These are phyloP conservation scores for Oryza rufipogon DNA, from an alignment of 176 grass and related monocot genomes.

Conservation along the genomic window DNA sequence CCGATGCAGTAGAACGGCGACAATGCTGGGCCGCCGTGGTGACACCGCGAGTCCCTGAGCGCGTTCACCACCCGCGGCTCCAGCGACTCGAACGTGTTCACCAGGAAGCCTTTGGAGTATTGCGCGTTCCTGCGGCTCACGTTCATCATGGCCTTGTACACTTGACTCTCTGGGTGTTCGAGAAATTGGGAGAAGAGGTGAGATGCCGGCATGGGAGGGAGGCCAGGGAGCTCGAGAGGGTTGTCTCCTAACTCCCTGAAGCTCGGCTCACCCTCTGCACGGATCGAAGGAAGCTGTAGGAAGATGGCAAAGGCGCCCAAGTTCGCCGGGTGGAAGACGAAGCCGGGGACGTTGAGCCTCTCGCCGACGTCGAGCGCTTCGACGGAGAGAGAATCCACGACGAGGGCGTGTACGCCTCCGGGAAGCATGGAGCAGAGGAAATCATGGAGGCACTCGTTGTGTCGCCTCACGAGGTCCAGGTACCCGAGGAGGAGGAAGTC, in stretches of 20 bases:
- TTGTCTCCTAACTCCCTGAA: slow-evolving; percentile 39
- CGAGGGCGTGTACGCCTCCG: slow-evolving; percentile 6
- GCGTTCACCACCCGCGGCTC: slow-evolving; percentile 26
- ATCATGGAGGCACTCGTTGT: slow-evolving; percentile 31
- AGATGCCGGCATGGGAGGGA: slow-evolving; percentile 43
- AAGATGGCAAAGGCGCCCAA: not conserved
- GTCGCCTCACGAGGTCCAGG: not conserved
- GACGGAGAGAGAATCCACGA: slow-evolving; percentile 47
- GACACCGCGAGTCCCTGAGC: slow-evolving; percentile 3
- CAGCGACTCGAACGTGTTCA: slow-evolving; percentile 50
- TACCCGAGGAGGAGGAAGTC: not conserved
- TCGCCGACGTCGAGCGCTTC: slow-evolving; percentile 35
- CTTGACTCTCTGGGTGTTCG: slow-evolving; percentile 14
- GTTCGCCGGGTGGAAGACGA: not conserved
- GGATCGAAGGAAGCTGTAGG: not conserved
- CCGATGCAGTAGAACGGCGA: slow-evolving; percentile 45
- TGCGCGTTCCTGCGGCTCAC: not conserved
- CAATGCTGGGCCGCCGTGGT: not conserved
- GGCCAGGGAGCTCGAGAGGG: slow-evolving; percentile 39
- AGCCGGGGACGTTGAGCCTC: slow-evolving; percentile 35
- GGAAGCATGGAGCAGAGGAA: slow-evolving; percentile 39
- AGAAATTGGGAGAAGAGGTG: not conserved
- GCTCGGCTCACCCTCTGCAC: not conserved
- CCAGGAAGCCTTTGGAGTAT: slow-evolving; percentile 16
- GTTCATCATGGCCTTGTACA: not conserved